Percentiles rank a stretch among this genome's conserved stretches.
Conservation (phyloP, 2,329 filamentous ascomycete genomes). For the Penicillium thymicola region DNA sequence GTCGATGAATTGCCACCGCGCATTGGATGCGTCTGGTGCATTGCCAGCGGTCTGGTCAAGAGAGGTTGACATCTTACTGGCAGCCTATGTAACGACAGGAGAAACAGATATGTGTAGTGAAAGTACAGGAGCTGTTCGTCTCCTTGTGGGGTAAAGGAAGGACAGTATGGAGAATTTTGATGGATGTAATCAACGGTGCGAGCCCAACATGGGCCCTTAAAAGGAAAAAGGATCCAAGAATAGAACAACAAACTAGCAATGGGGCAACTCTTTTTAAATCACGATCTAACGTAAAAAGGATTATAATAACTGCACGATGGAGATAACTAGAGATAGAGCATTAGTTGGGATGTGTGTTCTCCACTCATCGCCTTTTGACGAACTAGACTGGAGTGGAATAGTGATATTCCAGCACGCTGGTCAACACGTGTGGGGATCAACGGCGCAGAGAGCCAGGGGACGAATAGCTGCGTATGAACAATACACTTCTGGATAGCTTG, state of each 20-base stretch:
- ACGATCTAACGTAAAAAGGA: background rate
- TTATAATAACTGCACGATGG: background rate
- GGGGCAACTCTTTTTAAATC: background rate
- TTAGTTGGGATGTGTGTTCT: background rate
- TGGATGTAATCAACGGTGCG: background rate
- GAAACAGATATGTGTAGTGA: background rate
- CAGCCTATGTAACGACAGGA: background rate
- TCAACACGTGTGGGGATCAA: background rate
- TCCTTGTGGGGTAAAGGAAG: background rate
- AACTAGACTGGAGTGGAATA: conserved; percentile 4
- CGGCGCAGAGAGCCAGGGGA: background rate
- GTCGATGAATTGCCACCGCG: conserved; percentile 43
- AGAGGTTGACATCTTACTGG: conserved; percentile 16
- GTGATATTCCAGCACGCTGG: background rate
- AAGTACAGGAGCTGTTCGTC: background rate
- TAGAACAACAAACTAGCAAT: background rate
- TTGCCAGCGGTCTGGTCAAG: conserved; percentile 1
- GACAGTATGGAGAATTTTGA: background rate
- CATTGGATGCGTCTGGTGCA: conserved; percentile 10
- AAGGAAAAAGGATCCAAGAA: background rate
- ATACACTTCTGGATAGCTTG: background rate
- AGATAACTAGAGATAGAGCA: background rate
- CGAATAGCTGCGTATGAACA: background rate
- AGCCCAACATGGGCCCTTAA: background rate
- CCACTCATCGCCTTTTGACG: background rate